Conservation (phyloP, 78 protist genomes). For the Neovahlkampfia damariscottae region DNA sequence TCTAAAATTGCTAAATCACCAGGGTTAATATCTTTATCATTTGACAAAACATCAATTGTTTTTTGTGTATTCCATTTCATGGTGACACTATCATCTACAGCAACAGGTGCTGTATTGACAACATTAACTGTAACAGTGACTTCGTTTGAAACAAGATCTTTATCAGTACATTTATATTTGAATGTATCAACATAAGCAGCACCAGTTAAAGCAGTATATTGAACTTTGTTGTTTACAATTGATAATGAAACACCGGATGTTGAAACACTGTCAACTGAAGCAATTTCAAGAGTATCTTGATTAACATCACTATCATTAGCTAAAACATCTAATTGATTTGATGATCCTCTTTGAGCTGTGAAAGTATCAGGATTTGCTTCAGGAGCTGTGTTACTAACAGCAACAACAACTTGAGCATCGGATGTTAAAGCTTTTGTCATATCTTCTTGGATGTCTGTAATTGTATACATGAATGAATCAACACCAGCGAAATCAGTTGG, state of each 20-base stretch:
- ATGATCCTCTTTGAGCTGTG: background rate
- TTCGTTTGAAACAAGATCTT: no score
- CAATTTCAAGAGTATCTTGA: background rate
- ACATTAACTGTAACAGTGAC: no score
- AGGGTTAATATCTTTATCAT: background rate
- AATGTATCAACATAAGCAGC: no score
- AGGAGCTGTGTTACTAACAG: background rate
- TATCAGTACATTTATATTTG: no score
- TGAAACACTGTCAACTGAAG: background rate
- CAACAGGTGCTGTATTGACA: background rate
- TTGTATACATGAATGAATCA: background rate
- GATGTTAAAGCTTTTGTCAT: background rate
- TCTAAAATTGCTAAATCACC: background rate
- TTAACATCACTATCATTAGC: background rate
- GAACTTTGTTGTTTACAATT: background rate
- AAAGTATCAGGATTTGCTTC: background rate
- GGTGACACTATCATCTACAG: background rate
- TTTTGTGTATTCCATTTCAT: background rate
- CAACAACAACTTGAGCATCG: background rate
- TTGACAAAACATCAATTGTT: background rate
- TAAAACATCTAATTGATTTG: background rate
- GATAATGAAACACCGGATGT: background rate
- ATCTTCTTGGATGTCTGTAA: background rate
- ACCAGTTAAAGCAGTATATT: background rate
- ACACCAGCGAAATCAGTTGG: background rate